These are phyloP conservation scores for Colletotrichum cuscutae DNA, from an alignment of 2,329 filamentous ascomycete genomes.

Conservation along the genomic window DNA sequence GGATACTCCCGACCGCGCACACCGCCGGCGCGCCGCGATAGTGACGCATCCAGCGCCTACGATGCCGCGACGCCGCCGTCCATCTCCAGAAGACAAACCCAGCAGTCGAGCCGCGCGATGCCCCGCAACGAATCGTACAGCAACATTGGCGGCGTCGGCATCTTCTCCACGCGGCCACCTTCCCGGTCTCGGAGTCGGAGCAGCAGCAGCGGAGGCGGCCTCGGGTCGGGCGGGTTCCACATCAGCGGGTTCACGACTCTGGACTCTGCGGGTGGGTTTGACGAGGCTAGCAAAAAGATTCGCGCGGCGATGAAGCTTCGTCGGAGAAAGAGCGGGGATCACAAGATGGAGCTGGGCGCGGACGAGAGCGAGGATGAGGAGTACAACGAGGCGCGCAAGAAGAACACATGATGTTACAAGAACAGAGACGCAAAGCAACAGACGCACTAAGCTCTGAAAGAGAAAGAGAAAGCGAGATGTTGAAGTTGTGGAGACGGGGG, in stretches of 20 bases:
- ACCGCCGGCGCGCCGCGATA: conserved; percentile 52
- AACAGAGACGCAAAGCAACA: not conserved
- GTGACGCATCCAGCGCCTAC: conserved; percentile 57
- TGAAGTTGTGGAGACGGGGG: not conserved
- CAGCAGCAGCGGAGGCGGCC: conserved; percentile 72
- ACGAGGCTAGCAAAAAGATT: conserved; percentile 87
- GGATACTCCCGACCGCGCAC: conserved; percentile 40
- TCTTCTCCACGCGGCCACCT: conserved; percentile 90
- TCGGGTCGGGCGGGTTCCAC: conserved; percentile 70
- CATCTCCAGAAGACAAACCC: conserved; percentile 61
- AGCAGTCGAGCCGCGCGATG: conserved; percentile 62
- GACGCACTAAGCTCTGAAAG: not conserved
- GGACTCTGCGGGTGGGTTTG: conserved; percentile 76
- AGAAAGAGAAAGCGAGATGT: not conserved
- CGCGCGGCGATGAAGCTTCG: conserved; percentile 81
- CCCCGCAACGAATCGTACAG: conserved; percentile 94
- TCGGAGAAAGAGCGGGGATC: conserved; percentile 61
- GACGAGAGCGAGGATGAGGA: conserved; percentile 54
- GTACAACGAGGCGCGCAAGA: conserved; percentile 55
- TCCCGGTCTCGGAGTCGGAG: conserved; percentile 80
- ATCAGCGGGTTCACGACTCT: conserved; percentile 76
- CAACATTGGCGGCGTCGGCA: conserved; percentile 85
- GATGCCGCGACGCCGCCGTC: conserved; percentile 52
- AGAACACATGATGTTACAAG: conserved; percentile 41
- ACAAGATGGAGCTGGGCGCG: conserved; percentile 49